Conservation (phyloP, 1,139 yeast genomes). For the Kodamaea alishanica region DNA sequence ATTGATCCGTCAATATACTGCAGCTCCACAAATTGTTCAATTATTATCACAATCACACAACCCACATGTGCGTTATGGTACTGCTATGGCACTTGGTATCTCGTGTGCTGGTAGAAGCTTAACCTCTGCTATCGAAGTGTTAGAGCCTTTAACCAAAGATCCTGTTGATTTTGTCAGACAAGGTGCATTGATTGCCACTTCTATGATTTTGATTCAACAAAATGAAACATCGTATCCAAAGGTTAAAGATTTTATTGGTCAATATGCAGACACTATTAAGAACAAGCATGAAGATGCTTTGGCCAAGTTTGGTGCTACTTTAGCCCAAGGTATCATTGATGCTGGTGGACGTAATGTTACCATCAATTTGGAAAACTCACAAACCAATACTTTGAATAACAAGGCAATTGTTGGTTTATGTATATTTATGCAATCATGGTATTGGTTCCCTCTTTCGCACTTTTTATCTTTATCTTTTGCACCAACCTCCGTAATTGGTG, state of each 20-base stretch:
- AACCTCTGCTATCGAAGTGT: conserved; percentile 83
- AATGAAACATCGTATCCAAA: conserved; percentile 81
- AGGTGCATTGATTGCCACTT: conserved; percentile 89
- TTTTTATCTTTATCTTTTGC: conserved; percentile 88
- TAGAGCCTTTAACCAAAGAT: conserved; percentile 90
- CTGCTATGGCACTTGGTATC: conserved; percentile 95
- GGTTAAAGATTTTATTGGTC: conserved; percentile 72
- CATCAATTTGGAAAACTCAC: conserved; percentile 82
- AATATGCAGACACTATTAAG: conserved; percentile 68
- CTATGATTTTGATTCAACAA: conserved; percentile 92
- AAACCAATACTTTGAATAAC: conserved; percentile 85
- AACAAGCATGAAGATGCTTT: conserved; percentile 95
- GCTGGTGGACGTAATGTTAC: conserved; percentile 99
- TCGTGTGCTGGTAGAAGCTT: conserved; percentile 95
- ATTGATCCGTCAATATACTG: conserved; percentile 82
- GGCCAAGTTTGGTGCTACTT: conserved; percentile 96
- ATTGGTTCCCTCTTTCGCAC: conserved; percentile 97
- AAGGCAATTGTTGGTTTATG: conserved; percentile 91
- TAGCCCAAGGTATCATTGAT: conserved; percentile 96
- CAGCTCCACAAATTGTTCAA: conserved; percentile 94
- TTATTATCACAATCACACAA: conserved; percentile 90
- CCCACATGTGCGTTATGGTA: conserved; percentile 98
- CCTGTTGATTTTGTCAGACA: conserved; percentile 97
- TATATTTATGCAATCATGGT: conserved; percentile 92
- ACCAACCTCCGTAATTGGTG: conserved; percentile 89